Conservation (phyloP, 306 rosid species). For the Dalbergia oliveri region DNA sequence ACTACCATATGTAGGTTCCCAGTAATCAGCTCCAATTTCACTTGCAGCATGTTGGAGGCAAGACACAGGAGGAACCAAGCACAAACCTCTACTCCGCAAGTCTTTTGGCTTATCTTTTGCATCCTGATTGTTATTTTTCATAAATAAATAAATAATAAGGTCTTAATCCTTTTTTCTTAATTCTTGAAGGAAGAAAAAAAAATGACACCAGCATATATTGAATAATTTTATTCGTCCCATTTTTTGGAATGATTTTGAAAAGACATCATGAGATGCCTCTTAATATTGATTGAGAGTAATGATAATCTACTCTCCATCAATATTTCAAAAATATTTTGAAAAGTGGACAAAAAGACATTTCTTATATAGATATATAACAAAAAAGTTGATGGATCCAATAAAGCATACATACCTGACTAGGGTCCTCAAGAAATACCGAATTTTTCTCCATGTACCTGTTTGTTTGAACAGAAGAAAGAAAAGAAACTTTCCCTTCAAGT, state of each 20-base stretch:
- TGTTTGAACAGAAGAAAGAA: background rate
- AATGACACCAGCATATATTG: no score
- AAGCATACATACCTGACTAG: constrained; percentile 55
- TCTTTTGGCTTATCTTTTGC: constrained; percentile 59
- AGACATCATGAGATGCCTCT: no score
- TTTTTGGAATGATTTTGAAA: no score
- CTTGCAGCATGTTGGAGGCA: constrained; percentile 77
- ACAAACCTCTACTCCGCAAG: constrained; percentile 81
- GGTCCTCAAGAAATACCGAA: constrained; percentile 63
- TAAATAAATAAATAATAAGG: background rate
- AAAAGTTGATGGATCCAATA: constrained; percentile 51
- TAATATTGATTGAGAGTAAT: no score
- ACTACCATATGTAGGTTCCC: constrained; percentile 77
- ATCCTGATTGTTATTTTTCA: constrained; percentile 40
- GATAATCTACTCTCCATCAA: no score
- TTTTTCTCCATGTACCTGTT: constrained; percentile 57
- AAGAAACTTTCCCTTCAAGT: constrained; percentile 37
- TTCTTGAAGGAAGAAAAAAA: no score
- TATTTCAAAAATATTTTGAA: no score
- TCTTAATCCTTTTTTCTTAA: no score
- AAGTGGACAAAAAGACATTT: no score
- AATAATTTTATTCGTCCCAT: no score
- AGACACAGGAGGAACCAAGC: constrained; percentile 85
- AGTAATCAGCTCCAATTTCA: constrained; percentile 85
- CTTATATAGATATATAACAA: constrained; percentile 10